These are phyloP conservation scores for Paralagenidium karlingii DNA, from an alignment of 352 stramenopile species.

Conservation along the genomic window DNA sequence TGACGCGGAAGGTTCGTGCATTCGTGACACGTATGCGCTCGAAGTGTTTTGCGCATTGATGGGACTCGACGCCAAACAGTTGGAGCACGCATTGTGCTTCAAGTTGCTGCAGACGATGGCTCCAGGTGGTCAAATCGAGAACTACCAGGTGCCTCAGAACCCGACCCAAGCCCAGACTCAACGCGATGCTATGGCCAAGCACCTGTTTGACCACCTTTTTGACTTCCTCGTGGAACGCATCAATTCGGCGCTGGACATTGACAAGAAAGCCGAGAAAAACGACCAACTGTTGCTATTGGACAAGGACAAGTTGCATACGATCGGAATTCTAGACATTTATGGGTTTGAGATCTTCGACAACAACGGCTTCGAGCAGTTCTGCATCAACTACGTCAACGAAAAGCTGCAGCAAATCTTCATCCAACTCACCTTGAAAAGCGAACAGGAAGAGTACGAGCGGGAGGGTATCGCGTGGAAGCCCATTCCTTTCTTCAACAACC, in stretches of 20 bases:
- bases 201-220: slow-evolving; percentile 94
- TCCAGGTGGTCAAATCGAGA: slow-evolving; percentile 67
- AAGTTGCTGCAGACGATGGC: slow-evolving; percentile 83
- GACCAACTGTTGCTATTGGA: slow-evolving; percentile 57
- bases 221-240: slow-evolving; percentile 92
- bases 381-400: slow-evolving; percentile 93
- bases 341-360: slow-evolving; percentile 93
- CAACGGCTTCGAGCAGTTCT: slow-evolving; percentile 93
- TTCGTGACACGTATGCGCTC: slow-evolving; percentile 35
- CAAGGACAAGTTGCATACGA: slow-evolving; percentile 59
- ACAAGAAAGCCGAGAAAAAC: slow-evolving; percentile 66
- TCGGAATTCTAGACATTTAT: slow-evolving; percentile 95
- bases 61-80: slow-evolving; percentile 35
- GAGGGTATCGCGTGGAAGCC: slow-evolving; percentile 87
- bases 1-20: slow-evolving; percentile 55
- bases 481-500: slow-evolving; percentile 92
- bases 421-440: slow-evolving; percentile 79
- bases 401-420: slow-evolving; percentile 91
- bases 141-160: slow-evolving; percentile 81
- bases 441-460: slow-evolving; percentile 92
- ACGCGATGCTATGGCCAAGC: slow-evolving; percentile 93
- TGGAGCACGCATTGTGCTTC: slow-evolving; percentile 72
- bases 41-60: slow-evolving; percentile 53
- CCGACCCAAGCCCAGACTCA: slow-evolving; percentile 81
- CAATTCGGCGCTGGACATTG: slow-evolving; percentile 76